Percentiles rank a stretch among this genome's conserved stretches.
phyloP scores from a whole-genome alignment of 2,329 filamentous ascomycete species.

The Colletotrichum tropicale region DNA sequence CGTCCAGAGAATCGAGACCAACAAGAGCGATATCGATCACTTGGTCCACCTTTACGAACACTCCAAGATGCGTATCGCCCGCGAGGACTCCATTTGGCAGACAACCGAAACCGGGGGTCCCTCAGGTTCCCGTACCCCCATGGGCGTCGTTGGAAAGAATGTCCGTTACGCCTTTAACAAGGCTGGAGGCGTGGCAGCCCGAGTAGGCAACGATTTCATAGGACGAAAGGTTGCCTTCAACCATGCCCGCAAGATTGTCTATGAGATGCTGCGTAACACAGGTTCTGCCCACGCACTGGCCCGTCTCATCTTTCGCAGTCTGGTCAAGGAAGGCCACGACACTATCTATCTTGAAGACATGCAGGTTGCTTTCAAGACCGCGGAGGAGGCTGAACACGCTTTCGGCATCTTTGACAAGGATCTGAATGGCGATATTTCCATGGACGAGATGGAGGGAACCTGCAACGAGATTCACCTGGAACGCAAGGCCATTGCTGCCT shows the following conservation, averaged over 20 bases:
- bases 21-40: slow-evolving; percentile 83
- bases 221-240: slow-evolving; percentile 74
- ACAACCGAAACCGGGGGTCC: slow-evolving; percentile 35
- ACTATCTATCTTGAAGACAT: slow-evolving; percentile 81
- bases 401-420: slow-evolving; percentile 96
- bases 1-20: slow-evolving; percentile 86
- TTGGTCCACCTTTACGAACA: slow-evolving; percentile 67
- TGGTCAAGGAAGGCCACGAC: slow-evolving; percentile 75
- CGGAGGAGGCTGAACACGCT: slow-evolving; percentile 86
- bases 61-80: slow-evolving; percentile 74
- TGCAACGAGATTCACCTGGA: slow-evolving; percentile 95
- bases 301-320: slow-evolving; percentile 85
- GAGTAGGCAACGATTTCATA: slow-evolving; percentile 90
- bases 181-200: slow-evolving; percentile 84
- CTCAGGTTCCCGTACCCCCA: slow-evolving; percentile 75
- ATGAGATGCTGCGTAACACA: slow-evolving; percentile 76
- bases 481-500: slow-evolving; percentile 93
- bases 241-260: slow-evolving; percentile 83
- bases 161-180: slow-evolving; percentile 78
- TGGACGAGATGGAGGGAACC: slow-evolving; percentile 91
- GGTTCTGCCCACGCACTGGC: slow-evolving; percentile 82
- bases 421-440: slow-evolving; percentile 93
- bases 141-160: slow-evolving; percentile 74
- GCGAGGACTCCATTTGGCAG: slow-evolving; percentile 55
- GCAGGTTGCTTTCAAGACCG: slow-evolving; percentile 76